phyloP scores from a whole-genome alignment of 345 rosid species.

The Syzygium aqueum region DNA sequence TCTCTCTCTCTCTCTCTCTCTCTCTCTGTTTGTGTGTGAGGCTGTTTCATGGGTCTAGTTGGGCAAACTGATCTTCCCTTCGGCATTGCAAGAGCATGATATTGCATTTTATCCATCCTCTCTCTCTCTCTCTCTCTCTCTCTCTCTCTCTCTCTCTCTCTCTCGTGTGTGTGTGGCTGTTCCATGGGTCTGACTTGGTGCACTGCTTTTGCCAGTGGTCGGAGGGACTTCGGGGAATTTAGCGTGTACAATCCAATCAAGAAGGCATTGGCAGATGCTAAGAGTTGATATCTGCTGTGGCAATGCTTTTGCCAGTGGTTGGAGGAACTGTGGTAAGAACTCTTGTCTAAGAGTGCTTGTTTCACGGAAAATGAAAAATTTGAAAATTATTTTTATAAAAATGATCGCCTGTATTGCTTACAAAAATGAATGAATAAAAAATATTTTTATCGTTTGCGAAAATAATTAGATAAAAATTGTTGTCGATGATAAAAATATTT shows the following conservation, averaged over 20 bases:
- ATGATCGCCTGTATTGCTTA: too few relatives aligned
- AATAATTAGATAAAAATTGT: too few relatives aligned
- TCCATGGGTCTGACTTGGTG: constrained; percentile 43
- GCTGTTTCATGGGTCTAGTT: constrained; percentile 26
- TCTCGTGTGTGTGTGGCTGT: too few relatives aligned
- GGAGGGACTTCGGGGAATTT: constrained; percentile 84
- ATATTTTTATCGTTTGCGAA: too few relatives aligned
- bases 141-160: too few relatives aligned
- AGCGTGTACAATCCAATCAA: constrained; percentile 75
- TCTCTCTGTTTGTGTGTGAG: not conserved
- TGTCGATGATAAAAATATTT: too few relatives aligned
- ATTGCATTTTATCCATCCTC: not conserved
- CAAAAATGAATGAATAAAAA: too few relatives aligned
- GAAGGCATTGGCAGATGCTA: constrained; percentile 8
- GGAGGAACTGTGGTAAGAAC: not conserved
- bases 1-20: not conserved
- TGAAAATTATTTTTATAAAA: too few relatives aligned
- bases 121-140: not conserved
- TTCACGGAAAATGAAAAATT: too few relatives aligned
- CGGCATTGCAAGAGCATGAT: not conserved
- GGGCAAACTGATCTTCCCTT: not conserved
- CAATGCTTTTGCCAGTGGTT: not conserved
- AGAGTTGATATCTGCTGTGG: not conserved
- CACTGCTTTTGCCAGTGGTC: constrained; percentile 63
- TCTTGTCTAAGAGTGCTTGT: not conserved